A percentile compares a stretch with the other conserved stretches of the same genome.
Evolutionary conservation across 2,329 filamentous ascomycete species (phyloP).

Genomic region (Cladosporium austrohemisphaericum): DNA sequence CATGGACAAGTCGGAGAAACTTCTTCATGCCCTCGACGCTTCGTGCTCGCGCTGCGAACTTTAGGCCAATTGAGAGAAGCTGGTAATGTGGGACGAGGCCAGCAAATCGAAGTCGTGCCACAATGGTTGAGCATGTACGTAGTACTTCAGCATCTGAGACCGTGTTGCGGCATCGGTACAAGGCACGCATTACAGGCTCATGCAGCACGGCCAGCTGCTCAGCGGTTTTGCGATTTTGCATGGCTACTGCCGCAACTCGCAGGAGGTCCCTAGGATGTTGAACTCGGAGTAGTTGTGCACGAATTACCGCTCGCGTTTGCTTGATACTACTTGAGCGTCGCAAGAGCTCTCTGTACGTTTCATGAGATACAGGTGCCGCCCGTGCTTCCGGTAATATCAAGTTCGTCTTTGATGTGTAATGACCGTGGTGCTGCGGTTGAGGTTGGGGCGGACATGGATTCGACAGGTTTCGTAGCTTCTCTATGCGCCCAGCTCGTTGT

Average conservation of each 20-base stretch:
- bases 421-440: background rate
- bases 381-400: conserved; percentile 18
- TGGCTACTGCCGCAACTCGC: conserved; percentile 29
- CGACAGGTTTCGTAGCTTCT: conserved; percentile 23
- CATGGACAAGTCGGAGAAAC: conserved; percentile 26
- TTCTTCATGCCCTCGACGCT: conserved; percentile 31
- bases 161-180: conserved; percentile 32
- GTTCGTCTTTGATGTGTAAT: background rate
- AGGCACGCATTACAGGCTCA: conserved; percentile 29
- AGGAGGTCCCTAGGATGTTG: conserved; percentile 28
- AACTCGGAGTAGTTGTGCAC: conserved; percentile 30
- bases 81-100: conserved; percentile 22
- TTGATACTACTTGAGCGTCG: conserved; percentile 20
- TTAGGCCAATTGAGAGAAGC: conserved; percentile 28
- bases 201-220: conserved; percentile 23
- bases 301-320: conserved; percentile 23
- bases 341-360: conserved; percentile 25
- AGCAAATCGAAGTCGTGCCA: conserved; percentile 26
- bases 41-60: conserved; percentile 33
- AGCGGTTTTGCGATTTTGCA: conserved; percentile 22
- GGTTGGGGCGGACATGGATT: conserved; percentile 24
- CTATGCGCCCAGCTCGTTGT: conserved; percentile 21
- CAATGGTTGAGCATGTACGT: conserved; percentile 25
- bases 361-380: conserved; percentile 23
- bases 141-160: conserved; percentile 30